Evolutionary conservation across 331 rosid genomes (phyloP), one percentile per base, ranked within the genome.

Genomic region (Pyracantha coccinea): DNA sequence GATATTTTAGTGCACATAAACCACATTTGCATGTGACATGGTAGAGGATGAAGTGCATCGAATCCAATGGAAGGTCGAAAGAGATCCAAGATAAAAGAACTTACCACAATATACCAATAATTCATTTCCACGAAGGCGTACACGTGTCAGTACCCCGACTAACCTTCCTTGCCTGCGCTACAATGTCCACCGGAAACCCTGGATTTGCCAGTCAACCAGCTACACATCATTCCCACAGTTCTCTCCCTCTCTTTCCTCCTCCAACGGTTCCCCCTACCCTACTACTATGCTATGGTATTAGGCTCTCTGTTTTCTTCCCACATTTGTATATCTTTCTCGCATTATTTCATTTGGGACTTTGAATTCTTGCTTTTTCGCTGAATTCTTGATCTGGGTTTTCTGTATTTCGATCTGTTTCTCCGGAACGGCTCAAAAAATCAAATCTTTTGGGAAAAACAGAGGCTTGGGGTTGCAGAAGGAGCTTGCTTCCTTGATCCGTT

Each of bases 141-240:
- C 87, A 86, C 89, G 65, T 88, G 93, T 83, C 74, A 72, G 57
- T 76, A 20, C 57, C 79, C 31, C 66, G 64, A 32, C 86, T 68
- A 3, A 79, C 73, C 79, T 81, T 77, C 15, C 75, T 45, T 45
- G 64, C 4, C 3, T 10, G 60, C 71, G 78, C 86, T 82, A 84
- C 86, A 84, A 84, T 83, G 85, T 73, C 79, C 81, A 84, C 45
- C 91, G 89, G 66, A 83, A 89, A 83, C 75, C 52, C 74, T 77
- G 91, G 91, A 83, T 5, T 83, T 41, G 68, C 88, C 89, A 83
- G 68, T 83, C 79, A 82, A 52, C 35, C 50, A 28, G 3, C 16
- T 16, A 53, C 20, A 8, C 73, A 7, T 64, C 20, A 1, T 33
- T 66, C 74, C 23, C 76, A 75, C 38, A 13, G 14, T 38, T 38